Base-by-base conservation (phyloP, 352 stramenopile genomes). In the Pythium rhizo-oryzae region DNA sequence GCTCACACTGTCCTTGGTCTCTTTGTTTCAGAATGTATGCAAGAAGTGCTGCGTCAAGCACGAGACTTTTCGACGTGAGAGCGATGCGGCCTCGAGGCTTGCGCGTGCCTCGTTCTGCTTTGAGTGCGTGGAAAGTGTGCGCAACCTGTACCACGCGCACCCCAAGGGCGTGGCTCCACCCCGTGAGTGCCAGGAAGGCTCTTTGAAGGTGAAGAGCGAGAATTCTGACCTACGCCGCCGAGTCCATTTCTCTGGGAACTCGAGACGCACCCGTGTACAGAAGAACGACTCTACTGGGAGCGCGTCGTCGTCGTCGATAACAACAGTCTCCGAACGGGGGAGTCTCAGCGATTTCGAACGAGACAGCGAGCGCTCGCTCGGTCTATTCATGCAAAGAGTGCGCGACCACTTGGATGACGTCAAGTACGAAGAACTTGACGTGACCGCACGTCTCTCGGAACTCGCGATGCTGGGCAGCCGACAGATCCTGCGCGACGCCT, bases 21-120 rank as follows among this genome's bases (percentile, higher is more conserved):
- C 21, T 50, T 3, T 11, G 11, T 0, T 25, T 24, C 24, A 72
- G 60, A 69, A 41, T 30, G 67, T 74, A 18, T 74, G 67, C 61
- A 69, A 69, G 39, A 55, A 44, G 6, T 74, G 67, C 39, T 61
- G 67, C 2, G 28, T 28, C 11, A 64, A 63, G 28, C 47, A 30
- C 1, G 44, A 69, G 16, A 44, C 62, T 6, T 66, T 69, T 47
- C 25, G 30, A 7, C 55, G 56, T 1, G 60, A 69, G 21, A 18
- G 41, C 24, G 19, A 57, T 30, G 30, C 30, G 4, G 65, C 60
- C 6, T 50, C 23, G 12, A 41, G 33, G 15, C 35, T 74, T 8
- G 56, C 44, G 7, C 16, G 46, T 8, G 60, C 55, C 8, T 47
- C 21, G 55, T 74, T 69, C 50, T 69, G 61, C 24, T 13, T 59